Conservation (phyloP, 768 basidiomycete genomes). For the Trametopsis cervina region DNA sequence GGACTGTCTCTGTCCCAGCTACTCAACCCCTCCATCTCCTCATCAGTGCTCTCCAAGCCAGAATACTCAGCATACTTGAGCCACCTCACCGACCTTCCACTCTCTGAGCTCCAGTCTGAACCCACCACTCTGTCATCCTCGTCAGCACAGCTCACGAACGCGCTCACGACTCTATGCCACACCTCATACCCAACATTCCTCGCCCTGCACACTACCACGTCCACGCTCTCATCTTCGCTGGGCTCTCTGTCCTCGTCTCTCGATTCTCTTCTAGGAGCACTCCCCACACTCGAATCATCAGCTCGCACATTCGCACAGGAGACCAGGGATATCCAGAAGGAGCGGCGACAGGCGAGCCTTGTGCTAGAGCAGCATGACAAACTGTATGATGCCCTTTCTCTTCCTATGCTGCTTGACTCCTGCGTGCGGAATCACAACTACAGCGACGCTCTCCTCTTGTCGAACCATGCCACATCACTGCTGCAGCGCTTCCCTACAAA, state of each 20-base stretch:
- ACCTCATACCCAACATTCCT: conserved; percentile 90
- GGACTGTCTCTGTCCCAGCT: not conserved
- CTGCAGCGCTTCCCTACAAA: conserved; percentile 34
- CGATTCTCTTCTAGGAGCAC: conserved; percentile 55
- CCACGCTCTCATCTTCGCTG: conserved; percentile 66
- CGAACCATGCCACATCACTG: conserved; percentile 54
- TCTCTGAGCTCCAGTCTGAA: conserved; percentile 64
- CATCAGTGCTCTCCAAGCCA: conserved; percentile 14
- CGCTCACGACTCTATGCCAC: conserved; percentile 83
- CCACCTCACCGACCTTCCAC: conserved; percentile 56
- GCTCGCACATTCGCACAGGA: conserved; percentile 65
- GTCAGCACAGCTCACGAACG: conserved; percentile 80
- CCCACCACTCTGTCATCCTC: conserved; percentile 77
- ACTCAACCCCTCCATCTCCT: not conserved
- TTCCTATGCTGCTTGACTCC: conserved; percentile 86
- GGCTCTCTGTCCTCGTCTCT: conserved; percentile 71
- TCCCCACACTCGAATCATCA: conserved; percentile 73
- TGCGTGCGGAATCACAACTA: conserved; percentile 92
- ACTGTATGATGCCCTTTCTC: conserved; percentile 84
- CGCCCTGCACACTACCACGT: conserved; percentile 76
- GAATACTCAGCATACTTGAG: conserved; percentile 46
- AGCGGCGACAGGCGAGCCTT: conserved; percentile 67
- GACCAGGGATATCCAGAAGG: conserved; percentile 67
- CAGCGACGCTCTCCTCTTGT: conserved; percentile 83
- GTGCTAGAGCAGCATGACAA: conserved; percentile 96